Percentiles rank a stretch among this genome's conserved stretches.
Evolutionary conservation across 2,329 filamentous ascomycete species (phyloP).

Genomic region (Phoma herbarum): DNA sequence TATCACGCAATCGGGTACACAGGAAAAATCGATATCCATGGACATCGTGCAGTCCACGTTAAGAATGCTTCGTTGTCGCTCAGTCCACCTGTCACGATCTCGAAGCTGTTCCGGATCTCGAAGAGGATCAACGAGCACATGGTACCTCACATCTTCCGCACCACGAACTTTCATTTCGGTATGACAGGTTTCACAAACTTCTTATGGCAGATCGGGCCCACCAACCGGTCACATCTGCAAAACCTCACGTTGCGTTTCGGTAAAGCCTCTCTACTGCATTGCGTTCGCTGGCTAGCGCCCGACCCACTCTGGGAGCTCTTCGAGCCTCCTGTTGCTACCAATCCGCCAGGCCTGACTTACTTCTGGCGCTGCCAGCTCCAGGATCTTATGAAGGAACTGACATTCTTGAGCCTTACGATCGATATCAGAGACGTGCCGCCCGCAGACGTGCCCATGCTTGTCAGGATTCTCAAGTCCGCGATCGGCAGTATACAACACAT

Average conservation of each 20-base stretch:
- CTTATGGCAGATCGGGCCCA: constrained; percentile 34
- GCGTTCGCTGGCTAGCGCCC: constrained; percentile 43
- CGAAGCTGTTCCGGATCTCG: constrained; percentile 32
- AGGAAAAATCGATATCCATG: constrained; percentile 15
- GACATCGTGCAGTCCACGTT: neutral
- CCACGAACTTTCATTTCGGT: constrained; percentile 41
- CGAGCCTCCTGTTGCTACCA: constrained; percentile 34
- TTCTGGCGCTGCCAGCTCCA: constrained; percentile 47
- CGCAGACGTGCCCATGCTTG: constrained; percentile 35
- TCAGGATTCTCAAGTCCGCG: constrained; percentile 27
- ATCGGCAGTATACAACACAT: constrained; percentile 30
- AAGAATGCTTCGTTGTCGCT: neutral
- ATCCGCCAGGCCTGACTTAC: constrained; percentile 32
- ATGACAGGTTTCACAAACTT: constrained; percentile 34
- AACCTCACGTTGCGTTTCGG: constrained; percentile 37
- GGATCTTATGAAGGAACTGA: constrained; percentile 37
- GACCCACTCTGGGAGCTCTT: constrained; percentile 40
- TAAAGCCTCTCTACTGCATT: constrained; percentile 36
- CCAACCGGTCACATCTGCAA: constrained; percentile 31
- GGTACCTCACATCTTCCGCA: constrained; percentile 35
- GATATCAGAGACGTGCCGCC: constrained; percentile 31
- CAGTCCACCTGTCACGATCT: constrained; percentile 25
- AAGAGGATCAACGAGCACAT: constrained; percentile 30
- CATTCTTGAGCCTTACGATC: constrained; percentile 35
- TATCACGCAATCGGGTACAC: constrained; percentile 31